Evolutionary conservation across 768 basidiomycete species (phyloP), one percentile per base, ranked within the genome.

Genomic region (Lactifluus piperatus): DNA sequence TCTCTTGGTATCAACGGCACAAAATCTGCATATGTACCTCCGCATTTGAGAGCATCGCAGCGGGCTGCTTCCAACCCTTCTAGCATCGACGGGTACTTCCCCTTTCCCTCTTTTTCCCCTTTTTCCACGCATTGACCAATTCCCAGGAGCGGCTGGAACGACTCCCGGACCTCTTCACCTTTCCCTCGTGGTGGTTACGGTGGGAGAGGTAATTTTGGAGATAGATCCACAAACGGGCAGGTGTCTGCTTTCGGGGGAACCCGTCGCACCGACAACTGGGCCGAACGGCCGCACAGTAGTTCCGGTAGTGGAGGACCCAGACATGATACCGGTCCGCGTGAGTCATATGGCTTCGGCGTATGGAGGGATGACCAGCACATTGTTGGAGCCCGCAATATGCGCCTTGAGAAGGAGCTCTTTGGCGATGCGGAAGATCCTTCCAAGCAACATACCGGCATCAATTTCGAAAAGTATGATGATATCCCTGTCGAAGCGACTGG

Each of bases 381-480:
- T 59, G 75, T 85, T n/a, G 97, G 93, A 46, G 75, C 77, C 20
- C 84, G 87, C 67, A 97, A 94, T 77, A 75, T 76, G 70, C 86
- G 94, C 65, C 79, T 94, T 66, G 97, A 99, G 77, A 94, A 92
- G 75, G 94, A 97, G 69, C 86, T 99, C 39, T 99, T 87, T 67
- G 97, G 97, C 55, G 94, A 95, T 63, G 79, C 80, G 41, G 77
- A 81, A 47, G 95, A 97, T 71, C 82, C 86, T 24, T 84, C 83
- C 59, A 91, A 90, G 70, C 88, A 97, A 72, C 86, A 92, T 70
- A 95, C 94, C 45, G 97, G 97, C 63, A 97, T 99, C 77, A 99
- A 99, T 77, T 99, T 99, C 70, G 97, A 99, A 77, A 97, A 97
- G 75, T 99, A 98, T 68, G 97, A 97, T 73, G 95, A 98, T 71